These are phyloP conservation scores for Entophlyctis luteolus DNA, from an alignment of 192 early-diverging fungal species.

Conservation along the genomic window DNA sequence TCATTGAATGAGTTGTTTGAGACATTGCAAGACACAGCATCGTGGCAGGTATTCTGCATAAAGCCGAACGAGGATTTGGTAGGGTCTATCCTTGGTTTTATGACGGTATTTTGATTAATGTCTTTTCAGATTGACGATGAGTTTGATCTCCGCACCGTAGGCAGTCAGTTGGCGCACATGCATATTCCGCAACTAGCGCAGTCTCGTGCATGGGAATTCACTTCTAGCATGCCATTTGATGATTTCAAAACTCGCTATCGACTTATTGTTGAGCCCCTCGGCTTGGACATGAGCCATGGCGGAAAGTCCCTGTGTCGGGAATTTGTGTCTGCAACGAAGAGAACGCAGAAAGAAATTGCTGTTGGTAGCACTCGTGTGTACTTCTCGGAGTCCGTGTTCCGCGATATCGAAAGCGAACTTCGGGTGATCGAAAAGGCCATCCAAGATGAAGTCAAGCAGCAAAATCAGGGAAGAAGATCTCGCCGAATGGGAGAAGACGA, in stretches of 20 bases:
- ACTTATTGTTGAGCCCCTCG: slow-evolving; percentile 48
- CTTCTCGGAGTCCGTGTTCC: slow-evolving; percentile 42
- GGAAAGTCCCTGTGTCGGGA: slow-evolving; percentile 33
- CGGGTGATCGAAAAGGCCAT: slow-evolving; percentile 38
- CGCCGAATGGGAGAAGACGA: slow-evolving; percentile 11
- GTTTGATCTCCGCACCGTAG: slow-evolving; percentile 62
- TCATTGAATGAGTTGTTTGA: slow-evolving; percentile 62
- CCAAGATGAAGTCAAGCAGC: slow-evolving; percentile 32
- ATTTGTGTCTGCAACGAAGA: slow-evolving; percentile 32
- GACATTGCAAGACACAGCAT: slow-evolving; percentile 69
- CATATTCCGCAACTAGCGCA: slow-evolving; percentile 68
- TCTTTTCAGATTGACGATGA: slow-evolving; percentile 19
- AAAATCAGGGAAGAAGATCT: slow-evolving; percentile 12
- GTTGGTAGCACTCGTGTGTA: slow-evolving; percentile 41
- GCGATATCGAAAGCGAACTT: slow-evolving; percentile 43
- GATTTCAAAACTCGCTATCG: slow-evolving; percentile 73
- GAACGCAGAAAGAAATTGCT: slow-evolving; percentile 41
- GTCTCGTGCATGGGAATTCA: slow-evolving; percentile 71
- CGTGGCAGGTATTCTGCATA: slow-evolving; percentile 83
- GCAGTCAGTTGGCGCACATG: slow-evolving; percentile 64
- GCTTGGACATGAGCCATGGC: slow-evolving; percentile 30
- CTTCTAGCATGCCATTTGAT: slow-evolving; percentile 61
- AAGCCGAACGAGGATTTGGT: slow-evolving; percentile 58
- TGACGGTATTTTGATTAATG: background rate
- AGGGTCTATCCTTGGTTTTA: background rate